These are phyloP conservation scores for Macadamia tetraphylla DNA, from an alignment of 164 flowering plant genomes.

Conservation along the genomic window DNA sequence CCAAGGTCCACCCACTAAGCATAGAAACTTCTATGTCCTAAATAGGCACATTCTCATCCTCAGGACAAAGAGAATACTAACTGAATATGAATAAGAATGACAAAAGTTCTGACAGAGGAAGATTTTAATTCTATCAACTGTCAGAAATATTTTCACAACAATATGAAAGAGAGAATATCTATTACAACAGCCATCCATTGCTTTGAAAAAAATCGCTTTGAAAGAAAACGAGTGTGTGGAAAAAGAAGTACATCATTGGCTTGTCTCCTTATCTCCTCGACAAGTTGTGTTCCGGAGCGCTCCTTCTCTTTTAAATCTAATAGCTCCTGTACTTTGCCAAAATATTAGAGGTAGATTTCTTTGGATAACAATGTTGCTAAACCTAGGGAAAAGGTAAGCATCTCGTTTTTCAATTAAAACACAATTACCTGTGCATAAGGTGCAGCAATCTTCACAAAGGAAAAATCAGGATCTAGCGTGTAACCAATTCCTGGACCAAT, in stretches of 20 bases:
- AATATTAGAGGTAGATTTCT: neutral
- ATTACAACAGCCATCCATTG: too few relatives aligned
- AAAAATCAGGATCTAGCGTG: slow-evolving; percentile 73
- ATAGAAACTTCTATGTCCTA: too few relatives aligned
- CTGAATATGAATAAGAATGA: too few relatives aligned
- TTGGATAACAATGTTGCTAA: neutral
- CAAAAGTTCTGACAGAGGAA: too few relatives aligned
- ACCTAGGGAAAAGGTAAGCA: neutral
- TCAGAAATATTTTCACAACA: too few relatives aligned
- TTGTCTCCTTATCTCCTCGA: slow-evolving; percentile 68
- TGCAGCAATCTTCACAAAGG: slow-evolving; percentile 84
- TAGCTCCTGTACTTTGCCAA: slow-evolving; percentile 56
- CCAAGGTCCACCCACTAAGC: too few relatives aligned
- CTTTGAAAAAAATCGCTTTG: too few relatives aligned
- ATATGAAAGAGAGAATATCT: too few relatives aligned
- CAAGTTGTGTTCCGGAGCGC: slow-evolving; percentile 57
- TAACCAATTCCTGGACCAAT: slow-evolving; percentile 69
- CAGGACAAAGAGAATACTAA: too few relatives aligned
- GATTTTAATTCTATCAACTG: too few relatives aligned
- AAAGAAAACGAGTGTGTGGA: neutral
- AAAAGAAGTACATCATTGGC: slow-evolving; percentile 67
- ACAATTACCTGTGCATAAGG: slow-evolving; percentile 85
- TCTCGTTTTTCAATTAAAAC: neutral
- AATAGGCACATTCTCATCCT: too few relatives aligned
- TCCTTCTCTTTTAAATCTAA: slow-evolving; percentile 55